A percentile compares a stretch with the other conserved stretches of the same genome.
These are phyloP conservation scores for Candida glucosophila DNA, from an alignment of 1,139 yeast species.

Conservation along the genomic window DNA sequence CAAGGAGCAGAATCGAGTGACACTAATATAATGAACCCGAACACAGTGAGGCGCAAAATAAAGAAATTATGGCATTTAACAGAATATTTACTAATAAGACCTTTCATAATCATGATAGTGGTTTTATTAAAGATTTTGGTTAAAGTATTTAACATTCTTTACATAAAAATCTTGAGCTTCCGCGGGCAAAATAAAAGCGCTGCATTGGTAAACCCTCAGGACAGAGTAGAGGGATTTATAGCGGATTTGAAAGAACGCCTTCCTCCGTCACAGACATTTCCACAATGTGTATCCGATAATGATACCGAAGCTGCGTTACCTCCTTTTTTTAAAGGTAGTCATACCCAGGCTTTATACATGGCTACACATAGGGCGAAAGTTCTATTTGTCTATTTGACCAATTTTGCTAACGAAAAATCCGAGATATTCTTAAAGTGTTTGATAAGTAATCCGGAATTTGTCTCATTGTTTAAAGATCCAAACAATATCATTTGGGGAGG, in stretches of 20 bases:
- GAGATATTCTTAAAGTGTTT: conserved; percentile 46
- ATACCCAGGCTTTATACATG: conserved; percentile 62
- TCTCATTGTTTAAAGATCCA: conserved; percentile 34
- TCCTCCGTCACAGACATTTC: conserved; percentile 12
- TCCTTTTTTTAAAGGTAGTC: conserved; percentile 63
- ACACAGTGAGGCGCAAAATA: conserved; percentile 2
- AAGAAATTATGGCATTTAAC: conserved; percentile 7
- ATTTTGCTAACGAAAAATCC: conserved; percentile 62
- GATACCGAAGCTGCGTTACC: conserved; percentile 14
- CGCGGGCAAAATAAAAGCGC: no score
- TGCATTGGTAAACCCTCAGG: conserved; percentile 20
- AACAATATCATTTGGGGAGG: conserved; percentile 81
- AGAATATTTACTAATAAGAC: conserved; percentile 18
- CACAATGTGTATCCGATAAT: no score
- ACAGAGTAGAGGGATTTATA: conserved; percentile 25
- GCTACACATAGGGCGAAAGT: conserved; percentile 65
- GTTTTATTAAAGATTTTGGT: conserved; percentile 17
- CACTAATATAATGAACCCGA: conserved; percentile 2
- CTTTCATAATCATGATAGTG: conserved; percentile 18
- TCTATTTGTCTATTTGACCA: conserved; percentile 65
- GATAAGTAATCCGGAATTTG: conserved; percentile 45
- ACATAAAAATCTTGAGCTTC: conserved; percentile 16
- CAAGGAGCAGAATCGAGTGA: background rate
- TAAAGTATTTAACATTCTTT: conserved; percentile 17
- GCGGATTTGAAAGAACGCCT: conserved; percentile 29